Evolutionary conservation across 805 yeast species (phyloP).

Genomic region (Candida tibetensis): DNA sequence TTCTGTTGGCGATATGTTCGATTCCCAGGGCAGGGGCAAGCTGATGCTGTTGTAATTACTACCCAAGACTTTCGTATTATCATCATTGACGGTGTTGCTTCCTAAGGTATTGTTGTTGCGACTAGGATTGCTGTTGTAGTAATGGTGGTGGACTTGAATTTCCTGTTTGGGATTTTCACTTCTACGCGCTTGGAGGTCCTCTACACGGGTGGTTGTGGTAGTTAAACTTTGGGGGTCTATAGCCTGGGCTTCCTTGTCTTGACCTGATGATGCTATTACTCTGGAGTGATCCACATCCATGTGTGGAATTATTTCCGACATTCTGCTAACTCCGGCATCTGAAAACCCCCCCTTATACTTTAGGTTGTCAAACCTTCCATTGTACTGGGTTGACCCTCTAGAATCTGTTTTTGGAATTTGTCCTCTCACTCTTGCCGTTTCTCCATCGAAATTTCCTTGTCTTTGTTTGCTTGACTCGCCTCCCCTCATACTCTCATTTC

Average conservation of each 20-base stretch:
- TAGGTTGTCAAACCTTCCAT: background rate
- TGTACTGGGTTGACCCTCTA: background rate
- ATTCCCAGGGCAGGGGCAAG: constrained; percentile 62
- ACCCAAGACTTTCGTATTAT: background rate
- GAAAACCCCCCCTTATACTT: background rate
- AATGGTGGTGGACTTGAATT: constrained; percentile 42
- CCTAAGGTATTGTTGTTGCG: background rate
- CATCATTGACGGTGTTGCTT: background rate
- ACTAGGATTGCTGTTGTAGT: constrained; percentile 28
- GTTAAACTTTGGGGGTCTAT: background rate
- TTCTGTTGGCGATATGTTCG: constrained; percentile 48
- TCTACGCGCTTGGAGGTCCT: background rate
- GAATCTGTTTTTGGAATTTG: background rate
- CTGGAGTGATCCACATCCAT: no score
- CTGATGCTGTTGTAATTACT: background rate
- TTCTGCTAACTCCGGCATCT: background rate
- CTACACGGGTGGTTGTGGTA: background rate
- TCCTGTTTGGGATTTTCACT: constrained; percentile 13
- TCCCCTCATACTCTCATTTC: background rate
- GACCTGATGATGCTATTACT: background rate
- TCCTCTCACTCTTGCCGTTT: background rate
- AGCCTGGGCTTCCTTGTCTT: background rate
- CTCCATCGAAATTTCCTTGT: background rate
- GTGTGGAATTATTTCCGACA: no score
- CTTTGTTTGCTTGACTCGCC: background rate